Conservation (phyloP, 305 asterid species). For the Fraxinus floribunda region DNA sequence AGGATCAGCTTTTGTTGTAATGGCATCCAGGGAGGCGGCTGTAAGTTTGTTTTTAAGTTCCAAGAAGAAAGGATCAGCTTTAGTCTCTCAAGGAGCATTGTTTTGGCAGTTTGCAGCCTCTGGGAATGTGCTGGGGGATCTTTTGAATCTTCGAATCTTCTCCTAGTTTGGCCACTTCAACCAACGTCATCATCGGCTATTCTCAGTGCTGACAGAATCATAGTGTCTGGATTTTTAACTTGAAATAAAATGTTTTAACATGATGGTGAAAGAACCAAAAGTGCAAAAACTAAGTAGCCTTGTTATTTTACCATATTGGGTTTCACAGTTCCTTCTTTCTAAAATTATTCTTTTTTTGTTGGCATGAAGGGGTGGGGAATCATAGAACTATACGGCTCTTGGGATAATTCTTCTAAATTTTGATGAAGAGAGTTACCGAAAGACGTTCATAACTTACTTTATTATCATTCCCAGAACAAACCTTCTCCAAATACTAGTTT, state of each 20-base stretch:
- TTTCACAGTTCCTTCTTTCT: background rate
- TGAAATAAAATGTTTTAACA: background rate
- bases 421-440: too few relatives aligned
- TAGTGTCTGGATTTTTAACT: slow-evolving; percentile 16
- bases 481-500: too few relatives aligned
- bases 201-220: slow-evolving; percentile 32
- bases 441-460: too few relatives aligned
- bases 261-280: background rate
- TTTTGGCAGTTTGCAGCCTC: slow-evolving; percentile 43
- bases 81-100: slow-evolving; percentile 21
- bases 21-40: slow-evolving; percentile 66
- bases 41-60: slow-evolving; percentile 31
- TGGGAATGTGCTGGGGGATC: slow-evolving; percentile 61
- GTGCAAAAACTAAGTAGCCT: background rate
- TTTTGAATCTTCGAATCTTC: slow-evolving; percentile 52
- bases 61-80: too few relatives aligned
- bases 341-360: too few relatives aligned
- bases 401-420: too few relatives aligned
- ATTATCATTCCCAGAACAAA: too few relatives aligned
- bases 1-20: slow-evolving; percentile 71
- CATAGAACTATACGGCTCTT: too few relatives aligned
- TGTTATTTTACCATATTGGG: background rate
- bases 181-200: slow-evolving; percentile 43
- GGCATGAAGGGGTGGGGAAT: background rate
- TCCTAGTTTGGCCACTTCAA: slow-evolving; percentile 62